Percentiles rank a stretch among this genome's conserved stretches.
phyloP scores from a whole-genome alignment of 192 early-diverging fungal genomes.

The Entophlyctis luteolus region DNA sequence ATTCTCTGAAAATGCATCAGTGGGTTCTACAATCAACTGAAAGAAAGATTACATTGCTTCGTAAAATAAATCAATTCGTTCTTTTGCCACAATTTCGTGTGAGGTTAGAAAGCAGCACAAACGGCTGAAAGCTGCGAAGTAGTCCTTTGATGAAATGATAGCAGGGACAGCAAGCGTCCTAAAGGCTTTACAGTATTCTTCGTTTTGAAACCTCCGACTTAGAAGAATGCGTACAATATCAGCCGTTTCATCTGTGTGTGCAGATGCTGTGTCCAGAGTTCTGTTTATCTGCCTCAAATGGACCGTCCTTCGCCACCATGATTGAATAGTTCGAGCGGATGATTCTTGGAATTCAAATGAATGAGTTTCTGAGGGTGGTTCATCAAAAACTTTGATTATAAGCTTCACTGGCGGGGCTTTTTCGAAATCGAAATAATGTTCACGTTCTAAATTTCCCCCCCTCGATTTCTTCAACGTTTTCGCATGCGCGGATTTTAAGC shows the following conservation, averaged over 20 bases:
- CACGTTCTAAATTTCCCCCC: too few species aligned
- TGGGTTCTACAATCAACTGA: background rate
- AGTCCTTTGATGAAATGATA: background rate
- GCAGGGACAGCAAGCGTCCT: background rate
- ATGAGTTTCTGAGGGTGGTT: background rate
- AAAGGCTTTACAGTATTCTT: background rate
- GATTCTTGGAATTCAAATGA: background rate
- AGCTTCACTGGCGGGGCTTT: background rate
- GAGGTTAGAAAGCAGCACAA: background rate
- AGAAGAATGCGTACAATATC: background rate
- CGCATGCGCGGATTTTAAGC: background rate
- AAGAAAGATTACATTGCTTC: slow-evolving; percentile 1
- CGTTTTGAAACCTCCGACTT: background rate
- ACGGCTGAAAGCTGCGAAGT: background rate
- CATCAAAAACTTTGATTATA: background rate
- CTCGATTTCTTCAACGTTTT: too few species aligned
- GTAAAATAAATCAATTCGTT: background rate
- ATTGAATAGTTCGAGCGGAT: background rate
- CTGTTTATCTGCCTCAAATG: background rate
- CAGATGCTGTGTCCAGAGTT: too few species aligned
- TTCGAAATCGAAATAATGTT: too few species aligned
- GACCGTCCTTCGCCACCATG: background rate
- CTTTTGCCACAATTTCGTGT: background rate
- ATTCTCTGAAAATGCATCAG: background rate
- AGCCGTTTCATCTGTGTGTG: background rate